These are phyloP conservation scores for Saxophila tyrrhenica DNA, from an alignment of 495 filamentous ascomycete species.

Conservation along the genomic window DNA sequence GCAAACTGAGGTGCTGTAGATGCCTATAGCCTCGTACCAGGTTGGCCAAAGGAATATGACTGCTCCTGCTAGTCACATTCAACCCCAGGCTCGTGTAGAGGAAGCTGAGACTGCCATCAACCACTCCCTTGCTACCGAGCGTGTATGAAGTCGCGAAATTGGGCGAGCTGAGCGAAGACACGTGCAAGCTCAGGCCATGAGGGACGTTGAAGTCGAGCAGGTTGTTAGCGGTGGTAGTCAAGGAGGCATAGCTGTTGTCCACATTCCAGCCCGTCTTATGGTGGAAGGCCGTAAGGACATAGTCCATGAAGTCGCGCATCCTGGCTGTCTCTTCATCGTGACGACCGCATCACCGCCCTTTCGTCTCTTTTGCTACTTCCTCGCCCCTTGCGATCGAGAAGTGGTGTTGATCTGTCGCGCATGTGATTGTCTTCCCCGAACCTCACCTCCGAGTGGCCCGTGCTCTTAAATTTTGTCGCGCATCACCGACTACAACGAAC, in stretches of 20 bases:
- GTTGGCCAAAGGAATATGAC: conserved; percentile 48
- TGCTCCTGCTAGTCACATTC: conserved; percentile 41
- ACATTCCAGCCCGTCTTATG: conserved; percentile 77
- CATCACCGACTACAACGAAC: too few species aligned
- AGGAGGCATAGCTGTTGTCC: conserved; percentile 82
- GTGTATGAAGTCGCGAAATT: conserved; percentile 89
- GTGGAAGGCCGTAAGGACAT: conserved; percentile 87
- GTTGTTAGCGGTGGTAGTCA: conserved; percentile 78
- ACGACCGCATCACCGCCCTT: background rate
- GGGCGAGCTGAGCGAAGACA: conserved; percentile 81
- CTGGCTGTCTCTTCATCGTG: background rate
- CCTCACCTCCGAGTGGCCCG: background rate
- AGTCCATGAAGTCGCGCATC: conserved; percentile 77
- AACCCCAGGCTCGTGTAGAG: conserved; percentile 75
- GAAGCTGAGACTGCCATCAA: conserved; percentile 86
- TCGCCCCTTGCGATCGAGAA: too few species aligned
- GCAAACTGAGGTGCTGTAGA: conserved; percentile 36
- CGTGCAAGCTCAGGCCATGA: conserved; percentile 61
- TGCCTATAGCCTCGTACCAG: conserved; percentile 63
- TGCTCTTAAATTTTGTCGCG: background rate
- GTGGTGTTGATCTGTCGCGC: too few species aligned
- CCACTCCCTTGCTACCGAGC: conserved; percentile 68
- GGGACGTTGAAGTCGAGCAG: conserved; percentile 79
- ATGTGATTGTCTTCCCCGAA: background rate
- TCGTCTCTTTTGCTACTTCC: background rate